A percentile compares a stretch with the other conserved stretches of the same genome.
Evolutionary conservation across 2,329 filamentous ascomycete species (phyloP).

Genomic region (Diaporthe aspalathi): DNA sequence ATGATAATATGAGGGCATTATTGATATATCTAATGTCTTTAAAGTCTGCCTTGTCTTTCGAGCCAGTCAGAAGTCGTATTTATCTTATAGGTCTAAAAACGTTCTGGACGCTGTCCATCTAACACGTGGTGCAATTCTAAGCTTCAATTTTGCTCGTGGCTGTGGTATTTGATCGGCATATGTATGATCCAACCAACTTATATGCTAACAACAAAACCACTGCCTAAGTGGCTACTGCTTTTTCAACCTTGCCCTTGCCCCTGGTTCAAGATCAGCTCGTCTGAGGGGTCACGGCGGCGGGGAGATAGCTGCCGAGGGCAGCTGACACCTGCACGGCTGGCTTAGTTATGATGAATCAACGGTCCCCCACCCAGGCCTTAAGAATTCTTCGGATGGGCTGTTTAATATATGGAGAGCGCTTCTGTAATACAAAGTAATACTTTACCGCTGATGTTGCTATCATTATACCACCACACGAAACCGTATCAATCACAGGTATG

Average conservation of each 20-base stretch:
- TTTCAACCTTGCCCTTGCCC: not conserved
- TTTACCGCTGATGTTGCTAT: not conserved
- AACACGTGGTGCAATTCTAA: not conserved
- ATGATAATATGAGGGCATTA: not conserved
- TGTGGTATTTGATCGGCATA: too few species aligned
- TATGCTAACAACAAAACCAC: not conserved
- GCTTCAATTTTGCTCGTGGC: not conserved
- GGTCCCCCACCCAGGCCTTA: not conserved
- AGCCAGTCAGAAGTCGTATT: too few species aligned
- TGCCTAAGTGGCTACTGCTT: not conserved
- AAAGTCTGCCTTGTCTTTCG: too few species aligned
- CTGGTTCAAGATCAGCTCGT: not conserved
- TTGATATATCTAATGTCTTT: not conserved
- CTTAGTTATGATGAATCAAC: not conserved
- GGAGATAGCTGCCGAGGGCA: constrained; percentile 17
- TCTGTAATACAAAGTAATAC: not conserved
- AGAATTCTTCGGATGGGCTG: too few species aligned
- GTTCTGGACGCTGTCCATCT: not conserved
- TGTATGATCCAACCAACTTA: not conserved
- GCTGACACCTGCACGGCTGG: not conserved
- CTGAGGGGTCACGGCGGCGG: not conserved
- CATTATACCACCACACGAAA: not conserved
- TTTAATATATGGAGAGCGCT: not conserved
- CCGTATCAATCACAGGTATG: constrained; percentile 1
- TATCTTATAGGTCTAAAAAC: too few species aligned